These are phyloP conservation scores for Tanacetum coccineum DNA, from an alignment of 129 eudicot genomes.

Conservation along the genomic window DNA sequence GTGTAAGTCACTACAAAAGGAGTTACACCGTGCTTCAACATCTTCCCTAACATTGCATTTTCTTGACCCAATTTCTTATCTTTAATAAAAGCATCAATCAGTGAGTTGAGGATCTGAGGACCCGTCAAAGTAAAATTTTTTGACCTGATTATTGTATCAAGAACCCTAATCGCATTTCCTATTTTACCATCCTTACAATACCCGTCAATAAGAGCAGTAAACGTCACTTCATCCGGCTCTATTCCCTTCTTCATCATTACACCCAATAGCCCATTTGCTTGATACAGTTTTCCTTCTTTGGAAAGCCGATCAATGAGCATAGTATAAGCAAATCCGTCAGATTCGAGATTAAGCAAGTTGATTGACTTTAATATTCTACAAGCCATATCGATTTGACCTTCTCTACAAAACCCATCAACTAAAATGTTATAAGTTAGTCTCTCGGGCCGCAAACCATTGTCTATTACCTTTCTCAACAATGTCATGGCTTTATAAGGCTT, in stretches of 20 bases:
- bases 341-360: constrained; percentile 18
- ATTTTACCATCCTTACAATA: constrained; percentile 29
- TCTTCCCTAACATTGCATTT: constrained; percentile 38
- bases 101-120: constrained; percentile 40
- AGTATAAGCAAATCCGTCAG: constrained; percentile 36
- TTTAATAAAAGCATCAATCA: constrained; percentile 41
- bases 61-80: constrained; percentile 27
- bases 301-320: constrained; percentile 32
- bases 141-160: constrained; percentile 23
- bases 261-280: constrained; percentile 32
- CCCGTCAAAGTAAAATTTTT: constrained; percentile 23
- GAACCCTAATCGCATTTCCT: constrained; percentile 30
- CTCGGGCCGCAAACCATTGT: constrained; percentile 32
- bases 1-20: constrained; percentile 50
- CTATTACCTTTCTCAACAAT: constrained; percentile 29
- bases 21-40: constrained; percentile 38
- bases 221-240: constrained; percentile 37
- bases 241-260: constrained; percentile 39
- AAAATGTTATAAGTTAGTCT: constrained; percentile 39
- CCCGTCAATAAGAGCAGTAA: constrained; percentile 43
- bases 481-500: constrained; percentile 40
- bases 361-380: constrained; percentile 25
- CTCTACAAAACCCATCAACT: constrained; percentile 34
- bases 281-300: constrained; percentile 30
- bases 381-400: constrained; percentile 35